A percentile compares a stretch with the other conserved stretches of the same genome.
Evolutionary conservation across 2,329 filamentous ascomycete species (phyloP).

Genomic region (Fusarium vanettenii): DNA sequence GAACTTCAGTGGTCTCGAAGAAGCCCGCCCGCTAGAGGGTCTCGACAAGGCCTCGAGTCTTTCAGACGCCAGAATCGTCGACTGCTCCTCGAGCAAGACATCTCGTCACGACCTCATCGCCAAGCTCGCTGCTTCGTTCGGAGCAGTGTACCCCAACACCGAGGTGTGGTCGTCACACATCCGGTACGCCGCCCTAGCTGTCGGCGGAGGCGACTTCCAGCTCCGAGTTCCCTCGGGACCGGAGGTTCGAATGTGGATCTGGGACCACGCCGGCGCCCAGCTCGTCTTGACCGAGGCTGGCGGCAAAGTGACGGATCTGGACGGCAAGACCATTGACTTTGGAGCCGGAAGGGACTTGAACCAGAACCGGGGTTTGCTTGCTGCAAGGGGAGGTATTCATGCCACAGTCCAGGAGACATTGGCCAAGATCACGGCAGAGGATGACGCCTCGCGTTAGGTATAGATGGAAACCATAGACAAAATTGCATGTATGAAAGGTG

Average conservation of each 20-base stretch:
- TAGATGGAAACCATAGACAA: neutral
- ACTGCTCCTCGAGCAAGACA: conserved; percentile 47
- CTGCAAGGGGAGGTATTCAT: conserved; percentile 59
- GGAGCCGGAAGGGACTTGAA: conserved; percentile 48
- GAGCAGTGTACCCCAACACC: conserved; percentile 50
- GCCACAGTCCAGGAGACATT: conserved; percentile 50
- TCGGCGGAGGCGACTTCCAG: conserved; percentile 52
- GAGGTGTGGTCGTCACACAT: conserved; percentile 56
- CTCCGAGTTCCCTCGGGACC: conserved; percentile 45
- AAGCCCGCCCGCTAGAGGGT: conserved; percentile 32
- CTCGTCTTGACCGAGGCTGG: conserved; percentile 67
- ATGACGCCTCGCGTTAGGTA: conserved; percentile 14
- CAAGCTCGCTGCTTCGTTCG: conserved; percentile 44
- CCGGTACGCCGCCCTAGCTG: conserved; percentile 51
- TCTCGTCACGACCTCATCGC: conserved; percentile 48
- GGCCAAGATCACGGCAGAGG: conserved; percentile 34
- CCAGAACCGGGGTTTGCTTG: conserved; percentile 52
- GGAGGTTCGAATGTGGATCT: conserved; percentile 46
- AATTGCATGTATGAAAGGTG: neutral
- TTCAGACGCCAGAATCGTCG: conserved; percentile 48
- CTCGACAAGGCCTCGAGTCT: conserved; percentile 32
- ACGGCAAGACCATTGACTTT: conserved; percentile 51
- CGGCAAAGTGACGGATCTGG: conserved; percentile 63
- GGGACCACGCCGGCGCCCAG: conserved; percentile 71
- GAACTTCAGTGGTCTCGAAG: conserved; percentile 28